Evolutionary conservation across 768 basidiomycete species (phyloP), one percentile per base, ranked within the genome.

Genomic region (Phlebiopsis gigantea): DNA sequence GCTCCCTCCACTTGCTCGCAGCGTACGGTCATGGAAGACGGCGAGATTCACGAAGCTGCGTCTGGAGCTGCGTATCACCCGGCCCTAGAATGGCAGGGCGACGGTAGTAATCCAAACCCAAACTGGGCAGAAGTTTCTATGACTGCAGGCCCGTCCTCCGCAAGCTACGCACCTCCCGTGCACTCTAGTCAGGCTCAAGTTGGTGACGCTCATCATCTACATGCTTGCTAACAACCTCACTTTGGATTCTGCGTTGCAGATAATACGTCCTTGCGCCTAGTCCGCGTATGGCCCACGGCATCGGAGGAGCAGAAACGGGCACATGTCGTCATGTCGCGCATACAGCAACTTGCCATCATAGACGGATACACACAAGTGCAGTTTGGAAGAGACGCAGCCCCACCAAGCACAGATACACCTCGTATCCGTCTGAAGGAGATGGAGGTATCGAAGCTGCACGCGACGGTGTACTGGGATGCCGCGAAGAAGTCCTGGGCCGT

Each of bases 361-460:
- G 80, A 88, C 49, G 74, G 79, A 4, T 81, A 83, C 63, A 70
- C 77, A 9, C 84, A 90, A 66, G 74, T 85, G 4, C 85, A 91
- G 62, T 75, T 93, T 57, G 91, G 91, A 15, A 77, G 91, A 31
- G 91, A 93, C 67, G 68, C 77, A 42, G 74, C 81, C 1, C 71
- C 77, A 1, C 59, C 72, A 39, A 83, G 81, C 10, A 77, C 74
- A 24, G 71, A 72, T 10, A 81, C 70, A 4, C 86, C 88, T 10
- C 77, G 84, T 26, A 75, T 93, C 53, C 81, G 91, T 45, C 71
- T 93, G 31, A 90, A 87, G 70, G 90, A 93, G 71, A 87, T 93
- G 84, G 79, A 81, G 59, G 88, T 92, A 10, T 90, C 88, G 2
- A 93, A 92, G 69, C 61, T 87, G 53, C 91, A 93, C 64, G 85